Base-by-base conservation (phyloP, 2,329 filamentous ascomycete species). In the Penicillium sclerotiorum region DNA sequence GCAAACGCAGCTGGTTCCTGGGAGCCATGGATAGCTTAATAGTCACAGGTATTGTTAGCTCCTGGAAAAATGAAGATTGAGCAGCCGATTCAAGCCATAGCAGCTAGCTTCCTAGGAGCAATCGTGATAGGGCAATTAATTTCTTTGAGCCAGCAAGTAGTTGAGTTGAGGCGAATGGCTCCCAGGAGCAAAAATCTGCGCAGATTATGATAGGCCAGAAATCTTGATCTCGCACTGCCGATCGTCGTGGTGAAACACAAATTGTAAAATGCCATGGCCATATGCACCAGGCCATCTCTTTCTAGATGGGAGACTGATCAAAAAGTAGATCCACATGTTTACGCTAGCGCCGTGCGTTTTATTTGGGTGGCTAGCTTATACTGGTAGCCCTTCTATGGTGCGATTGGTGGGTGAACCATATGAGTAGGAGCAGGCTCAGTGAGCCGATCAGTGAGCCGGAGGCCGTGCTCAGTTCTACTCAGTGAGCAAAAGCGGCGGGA, bases 321-420 rank as follows among this genome's bases (percentile, higher is more conserved):
- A 32, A 32, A 32, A 32, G 30, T 32, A 32, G 30, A n/a, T 32
- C 30, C 30, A 5, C 30, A 9, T 13, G n/a, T 32, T 15, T 32
- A 5, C 30, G n/a, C 30, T 32, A 32, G 30, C n/a, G 30, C 30
- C 30, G n/a, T 32, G 30, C n/a, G 30, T 82, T 55, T 83, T 84
- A 80, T 77, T 68, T 77, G 0, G 15, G 15, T 17, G 17, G 2
- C 7, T 25, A 15, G 6, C 15, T 41, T 33, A 22, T 21, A 25
- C 42, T 45, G 15, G 22, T 27, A 15, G 9, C 21, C 5, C 21
- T n/a, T 27, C 25, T 27, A 7, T 27, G 25, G 25, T 27, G 25
- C 11, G 25, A 27, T 27, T 27, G 25, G 25, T 32, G 30, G 30
- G 30, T 32, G 30, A 32, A 32, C 30, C 30, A 32, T 13, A 32